Conservation (phyloP, 2,329 filamentous ascomycete species). For the Colletotrichum sp. region DNA sequence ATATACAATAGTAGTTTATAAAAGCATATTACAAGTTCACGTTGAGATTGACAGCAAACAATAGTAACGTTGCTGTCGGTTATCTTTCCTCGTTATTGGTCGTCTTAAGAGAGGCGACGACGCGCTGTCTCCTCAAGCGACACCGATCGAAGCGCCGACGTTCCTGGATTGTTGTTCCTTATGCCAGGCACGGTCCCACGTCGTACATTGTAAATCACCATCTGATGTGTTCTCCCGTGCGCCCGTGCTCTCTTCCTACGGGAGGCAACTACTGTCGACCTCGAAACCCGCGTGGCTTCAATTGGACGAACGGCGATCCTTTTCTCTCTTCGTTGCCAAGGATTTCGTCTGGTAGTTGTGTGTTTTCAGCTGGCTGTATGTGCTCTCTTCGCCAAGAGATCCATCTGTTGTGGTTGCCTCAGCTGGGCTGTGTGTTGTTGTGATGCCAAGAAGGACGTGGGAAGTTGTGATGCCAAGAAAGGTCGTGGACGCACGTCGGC, state of each 20-base stretch:
- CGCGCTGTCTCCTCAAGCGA: background rate
- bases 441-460: background rate
- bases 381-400: background rate
- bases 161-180: background rate
- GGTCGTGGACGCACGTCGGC: background rate
- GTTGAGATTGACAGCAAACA: background rate
- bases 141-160: background rate
- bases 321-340: background rate
- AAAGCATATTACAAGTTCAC: background rate
- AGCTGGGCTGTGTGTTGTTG: background rate
- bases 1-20: background rate
- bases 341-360: background rate
- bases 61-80: background rate
- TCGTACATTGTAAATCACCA: background rate
- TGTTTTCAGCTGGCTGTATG: background rate
- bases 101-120: background rate
- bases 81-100: background rate
- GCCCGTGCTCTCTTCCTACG: background rate
- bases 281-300: background rate
- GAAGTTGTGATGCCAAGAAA: background rate
- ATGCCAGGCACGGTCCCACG: slow-evolving; percentile 4
- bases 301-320: background rate
- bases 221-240: background rate
- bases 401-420: background rate
- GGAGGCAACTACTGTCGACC: background rate